phyloP scores from a whole-genome alignment of 768 basidiomycete species.

The Lactarius vividus region DNA sequence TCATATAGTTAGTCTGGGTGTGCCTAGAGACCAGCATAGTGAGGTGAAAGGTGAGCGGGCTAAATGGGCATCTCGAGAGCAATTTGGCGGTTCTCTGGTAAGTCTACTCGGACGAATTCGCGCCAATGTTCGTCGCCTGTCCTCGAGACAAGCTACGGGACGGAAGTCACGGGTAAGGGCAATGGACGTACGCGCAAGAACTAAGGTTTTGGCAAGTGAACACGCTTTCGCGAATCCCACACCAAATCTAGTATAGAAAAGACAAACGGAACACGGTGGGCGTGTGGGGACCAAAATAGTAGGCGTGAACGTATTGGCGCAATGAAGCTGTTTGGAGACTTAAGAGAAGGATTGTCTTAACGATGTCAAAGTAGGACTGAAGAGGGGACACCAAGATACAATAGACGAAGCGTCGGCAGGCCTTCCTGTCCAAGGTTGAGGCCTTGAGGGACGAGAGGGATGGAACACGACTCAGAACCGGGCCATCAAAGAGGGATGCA shows the following conservation, averaged over 20 bases:
- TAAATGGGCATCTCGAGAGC: not conserved
- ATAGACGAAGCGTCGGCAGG: not conserved
- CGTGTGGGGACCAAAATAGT: not conserved
- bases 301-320: not conserved
- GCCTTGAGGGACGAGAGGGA: not conserved
- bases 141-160: not conserved
- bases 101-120: not conserved
- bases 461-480: not conserved
- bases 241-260: not conserved
- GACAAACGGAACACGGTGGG: not conserved
- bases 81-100: not conserved
- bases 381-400: not conserved
- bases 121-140: not conserved
- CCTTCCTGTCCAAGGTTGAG: not conserved
- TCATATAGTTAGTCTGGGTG: not conserved
- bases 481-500: not conserved
- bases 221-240: not conserved
- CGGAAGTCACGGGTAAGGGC: not conserved
- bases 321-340: not conserved
- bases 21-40: not conserved
- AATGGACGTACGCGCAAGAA: not conserved
- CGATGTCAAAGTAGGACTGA: not conserved
- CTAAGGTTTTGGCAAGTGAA: not conserved
- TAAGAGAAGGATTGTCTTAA: not conserved
- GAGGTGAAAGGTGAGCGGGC: not conserved